Base-by-base conservation (phyloP, 1,284 basidiomycete genomes). In the Cutaneotrichosporon spelunceum region DNA sequence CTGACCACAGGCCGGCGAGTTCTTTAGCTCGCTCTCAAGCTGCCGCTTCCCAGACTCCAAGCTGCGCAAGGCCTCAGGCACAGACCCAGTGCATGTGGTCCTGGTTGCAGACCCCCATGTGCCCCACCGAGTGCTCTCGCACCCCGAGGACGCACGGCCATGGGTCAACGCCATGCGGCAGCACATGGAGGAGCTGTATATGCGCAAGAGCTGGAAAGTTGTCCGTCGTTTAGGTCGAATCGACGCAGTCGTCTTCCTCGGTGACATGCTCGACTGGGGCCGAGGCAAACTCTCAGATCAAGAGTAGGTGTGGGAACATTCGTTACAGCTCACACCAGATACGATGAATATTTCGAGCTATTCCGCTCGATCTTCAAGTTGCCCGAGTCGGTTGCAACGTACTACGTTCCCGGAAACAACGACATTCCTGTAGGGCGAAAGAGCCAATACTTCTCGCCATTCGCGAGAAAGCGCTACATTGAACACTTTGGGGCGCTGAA, bases 341-440 rank as follows among this genome's bases (percentile, higher is more conserved):
- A 88, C 70, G 78, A 83, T 52, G 71, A 77, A 24, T 88, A 89
- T 67, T 81, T 81, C 50, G 66, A 75, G 21, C 84, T 85, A 57
- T 91, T 88, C 78, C 83, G 82, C 61, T 80, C 79, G 7, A 85
- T 88, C 62, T 90, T 91, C 76, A 74, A 80, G 13, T 68, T 83
- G 36, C 75, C 77, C 5, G 29, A 66, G 1, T 56, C 61, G 1
- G 64, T 59, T 4, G 80, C 83, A 0, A 81, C 83, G 29, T 85
- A 87, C 76, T 88, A 86, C 71, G 78, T 93, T n/a, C 88, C 90
- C 1, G 91, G 91, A 13, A 94, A 94, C 70, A 88, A 90, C 72
- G 91, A 94, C 69, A 82, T 93, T 49, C 89, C 89, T 36, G 81
- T 90, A 64, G 88, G 87, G 16, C 44, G 47, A 16, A 23, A 24